Percentiles rank a stretch among this genome's conserved stretches.
These are phyloP conservation scores for Geosmithia morbida DNA, from an alignment of 2,329 filamentous ascomycete species.

Conservation along the genomic window DNA sequence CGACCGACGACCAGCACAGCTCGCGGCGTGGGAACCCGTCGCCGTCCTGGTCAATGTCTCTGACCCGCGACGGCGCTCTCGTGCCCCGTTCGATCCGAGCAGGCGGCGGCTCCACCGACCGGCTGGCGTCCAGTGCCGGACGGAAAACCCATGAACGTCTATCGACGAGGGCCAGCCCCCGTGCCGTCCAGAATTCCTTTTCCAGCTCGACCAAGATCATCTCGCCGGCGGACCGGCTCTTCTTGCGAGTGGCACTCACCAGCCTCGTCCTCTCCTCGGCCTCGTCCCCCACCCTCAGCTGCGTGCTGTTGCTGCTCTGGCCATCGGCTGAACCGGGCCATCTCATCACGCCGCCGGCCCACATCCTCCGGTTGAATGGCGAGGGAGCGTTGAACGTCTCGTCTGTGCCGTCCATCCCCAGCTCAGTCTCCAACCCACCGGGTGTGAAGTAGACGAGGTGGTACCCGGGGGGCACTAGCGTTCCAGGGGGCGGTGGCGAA, in stretches of 20 bases:
- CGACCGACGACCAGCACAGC: constrained; percentile 28
- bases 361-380: constrained; percentile 52
- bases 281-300: constrained; percentile 36
- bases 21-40: constrained; percentile 8
- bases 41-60: not conserved
- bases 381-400: constrained; percentile 40
- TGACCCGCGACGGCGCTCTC: constrained; percentile 8
- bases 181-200: constrained; percentile 39
- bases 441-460: constrained; percentile 53
- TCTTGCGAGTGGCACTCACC: constrained; percentile 37
- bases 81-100: constrained; percentile 6
- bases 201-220: constrained; percentile 53
- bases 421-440: constrained; percentile 31
- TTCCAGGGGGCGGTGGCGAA: constrained; percentile 22
- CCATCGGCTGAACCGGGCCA: constrained; percentile 19
- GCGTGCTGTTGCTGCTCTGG: not conserved
- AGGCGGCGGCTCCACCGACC: constrained; percentile 5
- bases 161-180: constrained; percentile 38
- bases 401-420: constrained; percentile 48
- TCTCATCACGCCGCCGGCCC: constrained; percentile 46
- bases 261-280: constrained; percentile 42
- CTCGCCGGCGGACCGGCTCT: constrained; percentile 36
- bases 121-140: constrained; percentile 13
- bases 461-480: constrained; percentile 41
- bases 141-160: constrained; percentile 35